Percentiles rank a stretch among this genome's conserved stretches.
These are phyloP conservation scores for Drosera capensis DNA, from an alignment of 148 eudicot genomes.

Conservation along the genomic window DNA sequence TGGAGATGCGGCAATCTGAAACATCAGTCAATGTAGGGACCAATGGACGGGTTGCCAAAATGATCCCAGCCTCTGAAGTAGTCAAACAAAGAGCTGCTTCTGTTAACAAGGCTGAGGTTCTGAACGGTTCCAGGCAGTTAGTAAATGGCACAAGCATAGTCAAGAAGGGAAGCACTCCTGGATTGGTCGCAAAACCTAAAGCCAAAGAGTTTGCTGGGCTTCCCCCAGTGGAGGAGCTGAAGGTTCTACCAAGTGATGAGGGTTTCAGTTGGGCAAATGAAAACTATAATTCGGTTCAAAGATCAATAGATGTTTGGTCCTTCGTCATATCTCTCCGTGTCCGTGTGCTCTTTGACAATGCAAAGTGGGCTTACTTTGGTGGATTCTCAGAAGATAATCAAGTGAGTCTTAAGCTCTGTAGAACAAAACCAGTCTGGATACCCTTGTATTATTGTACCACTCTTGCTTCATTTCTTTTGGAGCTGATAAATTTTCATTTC, in stretches of 20 bases:
- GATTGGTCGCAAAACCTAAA: constrained; percentile 24
- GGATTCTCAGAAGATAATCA: constrained; percentile 82
- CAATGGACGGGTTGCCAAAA: constrained; percentile 37
- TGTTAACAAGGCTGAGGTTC: constrained; percentile 7
- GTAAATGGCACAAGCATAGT: constrained; percentile 52
- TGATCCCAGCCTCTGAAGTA: constrained; percentile 69
- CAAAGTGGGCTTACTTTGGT: constrained; percentile 76
- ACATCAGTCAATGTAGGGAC: constrained; percentile 28
- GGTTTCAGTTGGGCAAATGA: constrained; percentile 97
- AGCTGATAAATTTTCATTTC: no score
- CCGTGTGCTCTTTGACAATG: constrained; percentile 83
- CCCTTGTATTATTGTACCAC: no score
- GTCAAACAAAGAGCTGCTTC: constrained; percentile 24
- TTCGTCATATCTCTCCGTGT: constrained; percentile 78
- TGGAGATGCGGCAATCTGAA: constrained; percentile 42
- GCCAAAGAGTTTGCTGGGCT: constrained; percentile 29
- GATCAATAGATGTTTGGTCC: constrained; percentile 85
- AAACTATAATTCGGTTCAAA: constrained; percentile 61
- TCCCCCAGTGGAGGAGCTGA: constrained; percentile 66
- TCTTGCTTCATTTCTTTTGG: neutral
- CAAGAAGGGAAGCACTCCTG: constrained; percentile 25
- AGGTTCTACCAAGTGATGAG: constrained; percentile 75
- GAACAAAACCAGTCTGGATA: no score
- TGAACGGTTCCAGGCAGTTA: constrained; percentile 40
- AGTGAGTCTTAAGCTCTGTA: constrained; percentile 19